These are phyloP conservation scores for Phialophora tarda DNA, from an alignment of 2,329 filamentous ascomycete genomes.

Conservation along the genomic window DNA sequence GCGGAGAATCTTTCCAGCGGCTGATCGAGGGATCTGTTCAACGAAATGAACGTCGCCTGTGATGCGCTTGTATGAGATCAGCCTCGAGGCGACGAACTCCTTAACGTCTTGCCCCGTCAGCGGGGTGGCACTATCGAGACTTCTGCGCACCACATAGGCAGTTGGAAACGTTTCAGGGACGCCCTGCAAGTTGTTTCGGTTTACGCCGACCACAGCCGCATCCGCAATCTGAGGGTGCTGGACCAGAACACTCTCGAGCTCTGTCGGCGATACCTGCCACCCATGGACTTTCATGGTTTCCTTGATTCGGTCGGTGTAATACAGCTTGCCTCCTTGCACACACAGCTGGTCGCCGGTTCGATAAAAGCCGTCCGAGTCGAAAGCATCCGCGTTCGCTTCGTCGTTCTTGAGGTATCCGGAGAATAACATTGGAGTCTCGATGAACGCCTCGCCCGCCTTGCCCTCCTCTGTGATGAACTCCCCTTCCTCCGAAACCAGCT, in stretches of 20 bases:
- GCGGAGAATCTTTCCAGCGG: slow-evolving; percentile 58
- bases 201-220: slow-evolving; percentile 54
- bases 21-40: slow-evolving; percentile 55
- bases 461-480: slow-evolving; percentile 42
- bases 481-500: slow-evolving; percentile 47
- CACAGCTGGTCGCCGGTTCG: slow-evolving; percentile 52
- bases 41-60: slow-evolving; percentile 57
- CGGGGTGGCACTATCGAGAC: slow-evolving; percentile 34
- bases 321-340: slow-evolving; percentile 47
- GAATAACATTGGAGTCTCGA: slow-evolving; percentile 48
- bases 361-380: slow-evolving; percentile 50
- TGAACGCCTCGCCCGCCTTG: slow-evolving; percentile 47
- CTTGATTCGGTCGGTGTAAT: slow-evolving; percentile 51
- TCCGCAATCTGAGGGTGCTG: slow-evolving; percentile 53
- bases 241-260: slow-evolving; percentile 54
- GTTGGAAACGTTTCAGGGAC: slow-evolving; percentile 47
- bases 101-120: slow-evolving; percentile 50
- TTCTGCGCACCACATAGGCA: slow-evolving; percentile 53
- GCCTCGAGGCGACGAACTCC: slow-evolving; percentile 35
- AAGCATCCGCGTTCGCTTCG: slow-evolving; percentile 41
- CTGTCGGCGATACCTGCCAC: slow-evolving; percentile 57
- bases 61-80: slow-evolving; percentile 57
- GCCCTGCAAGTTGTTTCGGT: slow-evolving; percentile 44
- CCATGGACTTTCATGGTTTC: slow-evolving; percentile 54
- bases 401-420: slow-evolving; percentile 47